These are phyloP conservation scores for Phyllostachys edulis DNA, from an alignment of 176 grass and related monocot species.

Conservation along the genomic window DNA sequence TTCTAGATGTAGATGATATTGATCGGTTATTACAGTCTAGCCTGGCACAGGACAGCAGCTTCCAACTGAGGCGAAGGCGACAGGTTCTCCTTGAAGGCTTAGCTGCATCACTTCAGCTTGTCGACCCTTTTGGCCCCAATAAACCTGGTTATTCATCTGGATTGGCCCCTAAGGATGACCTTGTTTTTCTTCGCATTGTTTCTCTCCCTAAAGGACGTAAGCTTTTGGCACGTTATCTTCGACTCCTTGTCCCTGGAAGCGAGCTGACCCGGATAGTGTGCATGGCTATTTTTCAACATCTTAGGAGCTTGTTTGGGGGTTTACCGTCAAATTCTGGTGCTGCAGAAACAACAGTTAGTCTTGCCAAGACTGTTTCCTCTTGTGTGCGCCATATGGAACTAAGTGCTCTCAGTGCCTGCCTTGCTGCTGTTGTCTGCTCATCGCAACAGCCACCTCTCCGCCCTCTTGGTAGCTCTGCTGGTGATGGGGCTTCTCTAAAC, in stretches of 20 bases:
- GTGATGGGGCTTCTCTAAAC: constrained; percentile 78
- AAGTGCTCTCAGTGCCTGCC: constrained; percentile 81
- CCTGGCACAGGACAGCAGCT: constrained; percentile 66
- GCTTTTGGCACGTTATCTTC: constrained; percentile 71
- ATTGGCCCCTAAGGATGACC: constrained; percentile 70
- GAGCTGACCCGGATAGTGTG: constrained; percentile 81
- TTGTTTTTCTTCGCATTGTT: constrained; percentile 80
- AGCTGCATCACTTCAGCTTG: constrained; percentile 88
- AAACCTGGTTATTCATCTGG: constrained; percentile 64
- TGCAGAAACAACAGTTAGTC: constrained; percentile 62
- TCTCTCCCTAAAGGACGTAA: constrained; percentile 91
- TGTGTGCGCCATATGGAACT: constrained; percentile 78
- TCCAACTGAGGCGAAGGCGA: constrained; percentile 68
- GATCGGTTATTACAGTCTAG: constrained; percentile 74
- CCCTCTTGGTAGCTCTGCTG: constrained; percentile 75
- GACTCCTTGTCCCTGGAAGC: constrained; percentile 73
- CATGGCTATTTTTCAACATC: constrained; percentile 87
- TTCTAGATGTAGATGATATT: constrained; percentile 88
- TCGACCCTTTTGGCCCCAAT: constrained; percentile 83
- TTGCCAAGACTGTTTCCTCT: constrained; percentile 72
- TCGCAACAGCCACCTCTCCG: constrained; percentile 85
- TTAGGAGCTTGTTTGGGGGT: constrained; percentile 83
- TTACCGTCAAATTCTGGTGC: constrained; percentile 59
- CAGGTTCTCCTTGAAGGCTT: constrained; percentile 89
- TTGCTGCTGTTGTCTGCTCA: constrained; percentile 92